Base-by-base conservation (phyloP, 345 rosid genomes). In the Hibiscus syriacus region DNA sequence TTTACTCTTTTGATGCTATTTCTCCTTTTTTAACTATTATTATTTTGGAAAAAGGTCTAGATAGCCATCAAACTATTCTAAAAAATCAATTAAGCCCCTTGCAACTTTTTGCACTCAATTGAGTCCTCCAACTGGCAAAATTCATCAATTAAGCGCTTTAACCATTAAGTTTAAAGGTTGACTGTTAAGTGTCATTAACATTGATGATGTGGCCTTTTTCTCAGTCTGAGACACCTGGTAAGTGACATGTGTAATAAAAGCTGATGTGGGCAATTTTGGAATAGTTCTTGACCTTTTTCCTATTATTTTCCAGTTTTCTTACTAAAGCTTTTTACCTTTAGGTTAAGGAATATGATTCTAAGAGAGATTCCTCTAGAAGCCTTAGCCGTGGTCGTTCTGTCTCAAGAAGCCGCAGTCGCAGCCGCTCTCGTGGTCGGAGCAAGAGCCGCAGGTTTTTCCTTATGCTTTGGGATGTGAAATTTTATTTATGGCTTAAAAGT, bases 341-440 rank as follows among this genome's bases (percentile, higher is more conserved):
- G 99, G 99, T 94, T 70, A 81, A 85, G 80, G 96, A 86, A 72
- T 89, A 94, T 74, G 90, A 89, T 79, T 80, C 90, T 5, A 89
- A 83, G 78, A 71, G 81, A 58, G 96, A 86, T 71, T 79, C 82
- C 72, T 90, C 96, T 0, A 80, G 82, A 69, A 93, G 98, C 67
- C 97, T 94, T 34, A 79, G 84, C 69, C 86, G 87, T 57, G 96
- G 92, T 54, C 60, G 29, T 20, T 52, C 56, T 20, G 14, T 22
- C 4, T 52, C 56, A 22, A 52, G 56, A 10, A 52, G 56, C 56
- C 27, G 56, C 13, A 52, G 29, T 20, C 26, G 54, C 11, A 49
- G 54, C 55, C 55, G 70, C 43, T 84, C 89, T 19, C 81, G 76
- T 38, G 84, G 82, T 60, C 78, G 74, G 29, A 81, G 81, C 74